Percentiles rank a stretch among this genome's conserved stretches.
phyloP scores from a whole-genome alignment of 176 grass and related monocot genomes.

The Bothriochloa decipiens region DNA sequence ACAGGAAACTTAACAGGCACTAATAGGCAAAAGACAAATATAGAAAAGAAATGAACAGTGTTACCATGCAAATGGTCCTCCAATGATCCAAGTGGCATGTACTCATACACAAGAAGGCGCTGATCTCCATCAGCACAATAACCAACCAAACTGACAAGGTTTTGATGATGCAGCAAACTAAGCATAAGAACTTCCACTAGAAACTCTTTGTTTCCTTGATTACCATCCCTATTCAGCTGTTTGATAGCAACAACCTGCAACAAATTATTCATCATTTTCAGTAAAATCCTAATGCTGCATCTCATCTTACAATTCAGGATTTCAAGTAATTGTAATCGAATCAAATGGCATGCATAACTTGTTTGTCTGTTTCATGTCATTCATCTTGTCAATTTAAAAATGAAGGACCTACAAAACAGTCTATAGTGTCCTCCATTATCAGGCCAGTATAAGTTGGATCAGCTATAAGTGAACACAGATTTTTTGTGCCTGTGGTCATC shows the following conservation, averaged over 20 bases:
- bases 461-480: slow-evolving; percentile 39
- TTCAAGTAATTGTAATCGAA: background rate
- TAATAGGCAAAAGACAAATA: slow-evolving; percentile 20
- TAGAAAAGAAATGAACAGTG: slow-evolving; percentile 31
- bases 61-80: slow-evolving; percentile 86
- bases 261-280: slow-evolving; percentile 35
- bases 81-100: slow-evolving; percentile 81
- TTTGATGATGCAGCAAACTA: slow-evolving; percentile 73
- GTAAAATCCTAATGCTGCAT: background rate
- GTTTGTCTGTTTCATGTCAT: slow-evolving; percentile 34
- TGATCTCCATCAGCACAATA: slow-evolving; percentile 83
- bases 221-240: slow-evolving; percentile 75
- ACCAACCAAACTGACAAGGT: slow-evolving; percentile 77
- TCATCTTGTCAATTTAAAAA: slow-evolving; percentile 39
- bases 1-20: slow-evolving; percentile 19
- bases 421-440: slow-evolving; percentile 21
- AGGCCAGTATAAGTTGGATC: slow-evolving; percentile 37
- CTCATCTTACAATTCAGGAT: slow-evolving; percentile 4
- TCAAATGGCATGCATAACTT: slow-evolving; percentile 21
- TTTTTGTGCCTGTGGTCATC: slow-evolving; percentile 39
- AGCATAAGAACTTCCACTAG: slow-evolving; percentile 86
- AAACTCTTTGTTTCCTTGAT: slow-evolving; percentile 84
- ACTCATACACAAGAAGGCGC: slow-evolving; percentile 81
- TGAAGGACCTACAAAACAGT: slow-evolving; percentile 18
- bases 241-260: slow-evolving; percentile 76